These are phyloP conservation scores for Tulasnella sp. DNA, from an alignment of 768 basidiomycete species.

Conservation along the genomic window DNA sequence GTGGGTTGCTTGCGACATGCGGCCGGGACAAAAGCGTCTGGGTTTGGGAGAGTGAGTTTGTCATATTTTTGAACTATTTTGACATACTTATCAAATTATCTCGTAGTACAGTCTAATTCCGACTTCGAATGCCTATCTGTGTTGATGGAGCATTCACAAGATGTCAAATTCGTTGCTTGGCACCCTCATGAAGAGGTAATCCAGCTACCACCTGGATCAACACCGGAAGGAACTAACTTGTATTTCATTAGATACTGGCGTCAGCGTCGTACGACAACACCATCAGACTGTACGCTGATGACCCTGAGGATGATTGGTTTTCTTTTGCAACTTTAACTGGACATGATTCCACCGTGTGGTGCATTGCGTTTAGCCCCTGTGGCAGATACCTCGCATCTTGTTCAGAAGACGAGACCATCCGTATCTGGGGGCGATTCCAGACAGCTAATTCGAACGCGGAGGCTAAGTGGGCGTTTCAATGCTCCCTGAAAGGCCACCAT, in stretches of 20 bases:
- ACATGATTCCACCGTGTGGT: conserved; percentile 86
- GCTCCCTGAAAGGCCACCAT: conserved; percentile 45
- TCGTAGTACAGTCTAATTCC: conserved; percentile 68
- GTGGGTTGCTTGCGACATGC: conserved; percentile 78
- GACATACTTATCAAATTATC: neutral
- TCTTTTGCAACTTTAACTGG: conserved; percentile 70
- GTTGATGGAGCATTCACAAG: conserved; percentile 92
- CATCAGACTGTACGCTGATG: conserved; percentile 85
- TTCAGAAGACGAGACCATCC: conserved; percentile 45
- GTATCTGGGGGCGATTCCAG: conserved; percentile 68
- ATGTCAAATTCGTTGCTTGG: conserved; percentile 92
- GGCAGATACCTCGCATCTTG: conserved; percentile 61
- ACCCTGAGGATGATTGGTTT: conserved; percentile 90
- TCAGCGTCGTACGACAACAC: conserved; percentile 96
- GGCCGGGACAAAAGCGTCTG: conserved; percentile 96
- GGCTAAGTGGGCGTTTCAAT: conserved; percentile 51
- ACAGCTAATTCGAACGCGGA: conserved; percentile 27
- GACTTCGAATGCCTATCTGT: conserved; percentile 94
- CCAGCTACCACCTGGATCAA: conserved; percentile 7
- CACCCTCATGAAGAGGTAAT: conserved; percentile 85
- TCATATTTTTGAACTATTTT: neutral
- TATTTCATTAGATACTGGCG: conserved; percentile 83
- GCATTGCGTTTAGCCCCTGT: conserved; percentile 61
- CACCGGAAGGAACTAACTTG: too few relatives aligned
- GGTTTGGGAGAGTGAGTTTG: conserved; percentile 84